A percentile compares a stretch with the other conserved stretches of the same genome.
These are phyloP conservation scores for Oryza officinalis DNA, from an alignment of 176 grass and related monocot genomes.

Conservation along the genomic window DNA sequence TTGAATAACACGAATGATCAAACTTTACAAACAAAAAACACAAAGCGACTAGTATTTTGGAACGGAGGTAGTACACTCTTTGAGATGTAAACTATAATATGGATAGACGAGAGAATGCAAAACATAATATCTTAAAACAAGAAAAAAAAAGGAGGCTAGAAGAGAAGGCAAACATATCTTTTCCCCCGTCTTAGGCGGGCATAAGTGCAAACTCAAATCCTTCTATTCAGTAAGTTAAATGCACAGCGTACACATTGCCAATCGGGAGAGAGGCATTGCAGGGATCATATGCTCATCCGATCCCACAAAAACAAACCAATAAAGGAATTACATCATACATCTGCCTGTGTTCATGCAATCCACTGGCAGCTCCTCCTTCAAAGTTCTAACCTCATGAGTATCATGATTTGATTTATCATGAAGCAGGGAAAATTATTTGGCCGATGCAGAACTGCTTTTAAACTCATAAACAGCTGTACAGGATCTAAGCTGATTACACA, in stretches of 20 bases:
- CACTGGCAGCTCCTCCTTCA: background rate
- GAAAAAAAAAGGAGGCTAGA: background rate
- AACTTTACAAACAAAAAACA: too few species aligned
- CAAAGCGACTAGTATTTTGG: too few species aligned
- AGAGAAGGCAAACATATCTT: too few species aligned
- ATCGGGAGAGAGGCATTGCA: background rate
- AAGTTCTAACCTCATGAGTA: conserved; percentile 6
- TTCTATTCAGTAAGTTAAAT: background rate
- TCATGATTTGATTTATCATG: background rate
- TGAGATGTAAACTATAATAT: background rate
- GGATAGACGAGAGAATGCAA: background rate
- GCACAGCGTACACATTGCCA: background rate
- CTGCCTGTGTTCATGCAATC: conserved; percentile 13
- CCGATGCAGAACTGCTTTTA: background rate
- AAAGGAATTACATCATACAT: background rate
- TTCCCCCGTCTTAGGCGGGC: too few species aligned
- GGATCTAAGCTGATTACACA: background rate
- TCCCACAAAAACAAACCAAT: background rate
- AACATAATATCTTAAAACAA: background rate
- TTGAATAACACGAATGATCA: too few species aligned
- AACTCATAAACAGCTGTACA: conserved; percentile 27
- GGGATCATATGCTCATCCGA: background rate
- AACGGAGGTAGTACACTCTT: too few species aligned
- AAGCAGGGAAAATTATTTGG: background rate
- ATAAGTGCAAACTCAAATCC: background rate